These are phyloP conservation scores for Exsudoporus floridanus DNA, from an alignment of 1,284 basidiomycete species.

Conservation along the genomic window DNA sequence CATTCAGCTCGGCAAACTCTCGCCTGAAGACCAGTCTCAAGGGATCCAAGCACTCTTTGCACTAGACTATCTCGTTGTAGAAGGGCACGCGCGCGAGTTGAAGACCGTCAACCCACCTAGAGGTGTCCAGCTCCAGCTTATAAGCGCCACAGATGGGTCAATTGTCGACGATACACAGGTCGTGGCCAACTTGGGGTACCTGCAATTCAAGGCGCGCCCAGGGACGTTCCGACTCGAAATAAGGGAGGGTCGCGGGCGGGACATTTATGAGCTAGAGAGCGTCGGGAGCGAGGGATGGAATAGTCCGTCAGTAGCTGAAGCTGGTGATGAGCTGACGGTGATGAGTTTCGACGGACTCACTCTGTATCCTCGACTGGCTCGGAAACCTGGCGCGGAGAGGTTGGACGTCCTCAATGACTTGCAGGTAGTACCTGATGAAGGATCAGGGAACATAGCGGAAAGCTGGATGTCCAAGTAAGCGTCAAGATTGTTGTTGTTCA, in stretches of 20 bases:
- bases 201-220: constrained; percentile 93
- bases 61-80: constrained; percentile 89
- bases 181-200: constrained; percentile 93
- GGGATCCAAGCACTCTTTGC: constrained; percentile 83
- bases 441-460: constrained; percentile 42
- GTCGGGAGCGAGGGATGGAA: constrained; percentile 84
- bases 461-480: constrained; percentile 52
- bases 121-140: constrained; percentile 82
- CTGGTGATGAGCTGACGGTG: constrained; percentile 72
- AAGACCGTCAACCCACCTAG: constrained; percentile 67
- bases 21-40: constrained; percentile 48
- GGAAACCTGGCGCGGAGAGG: constrained; percentile 75
- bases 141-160: constrained; percentile 41
- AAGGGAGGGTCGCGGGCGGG: constrained; percentile 75
- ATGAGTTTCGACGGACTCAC: constrained; percentile 88
- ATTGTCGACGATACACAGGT: constrained; percentile 78
- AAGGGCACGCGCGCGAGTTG: constrained; percentile 87
- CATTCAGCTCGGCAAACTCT: constrained; percentile 76
- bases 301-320: constrained; percentile 63
- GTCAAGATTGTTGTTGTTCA: background rate
- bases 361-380: constrained; percentile 77
- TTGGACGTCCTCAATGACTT: constrained; percentile 74
- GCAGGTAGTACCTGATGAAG: constrained; percentile 33
- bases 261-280: constrained; percentile 82
- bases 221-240: constrained; percentile 86